Percentiles rank a stretch among this genome's conserved stretches.
These are phyloP conservation scores for Psilocybe tampanensis DNA, from an alignment of 768 basidiomycete genomes.

Conservation along the genomic window DNA sequence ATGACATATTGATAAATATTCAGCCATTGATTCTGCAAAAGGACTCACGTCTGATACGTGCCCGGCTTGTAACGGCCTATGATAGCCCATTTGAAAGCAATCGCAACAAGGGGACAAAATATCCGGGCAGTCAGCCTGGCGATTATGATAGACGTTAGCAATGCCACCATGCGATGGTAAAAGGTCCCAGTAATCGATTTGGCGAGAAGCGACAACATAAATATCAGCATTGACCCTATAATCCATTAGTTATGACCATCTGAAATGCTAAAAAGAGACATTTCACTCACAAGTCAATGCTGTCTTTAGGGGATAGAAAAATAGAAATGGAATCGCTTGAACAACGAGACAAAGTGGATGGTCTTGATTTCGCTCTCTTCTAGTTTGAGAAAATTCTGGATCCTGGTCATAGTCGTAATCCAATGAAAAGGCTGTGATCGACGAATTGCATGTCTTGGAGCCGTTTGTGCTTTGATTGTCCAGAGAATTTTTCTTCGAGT, in stretches of 20 bases:
- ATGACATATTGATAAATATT: background rate
- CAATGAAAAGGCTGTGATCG: conserved; percentile 25
- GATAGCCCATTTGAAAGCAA: conserved; percentile 48
- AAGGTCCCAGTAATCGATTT: conserved; percentile 28
- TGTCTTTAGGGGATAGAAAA: conserved; percentile 48
- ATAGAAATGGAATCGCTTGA: conserved; percentile 41
- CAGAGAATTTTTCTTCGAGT: background rate
- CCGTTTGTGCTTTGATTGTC: conserved; percentile 1
- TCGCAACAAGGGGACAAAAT: conserved; percentile 39
- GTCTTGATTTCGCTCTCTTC: conserved; percentile 27
- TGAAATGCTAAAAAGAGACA: background rate
- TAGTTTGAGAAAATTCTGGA: conserved; percentile 22
- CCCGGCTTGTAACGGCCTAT: conserved; percentile 45
- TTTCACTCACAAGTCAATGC: conserved; percentile 39
- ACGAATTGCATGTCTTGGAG: conserved; percentile 13
- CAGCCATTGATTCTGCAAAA: background rate
- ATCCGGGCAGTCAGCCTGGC: conserved; percentile 37
- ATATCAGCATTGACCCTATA: conserved; percentile 43
- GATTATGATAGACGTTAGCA: conserved; percentile 35
- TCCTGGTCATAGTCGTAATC: conserved; percentile 32
- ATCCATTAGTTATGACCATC: background rate
- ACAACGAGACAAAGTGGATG: conserved; percentile 42
- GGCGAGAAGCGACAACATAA: conserved; percentile 37
- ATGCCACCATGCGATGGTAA: conserved; percentile 36
- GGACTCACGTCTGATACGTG: conserved; percentile 35